Evolutionary conservation across 495 filamentous ascomycete species (phyloP).

Genomic region (Penicillium antarcticum): DNA sequence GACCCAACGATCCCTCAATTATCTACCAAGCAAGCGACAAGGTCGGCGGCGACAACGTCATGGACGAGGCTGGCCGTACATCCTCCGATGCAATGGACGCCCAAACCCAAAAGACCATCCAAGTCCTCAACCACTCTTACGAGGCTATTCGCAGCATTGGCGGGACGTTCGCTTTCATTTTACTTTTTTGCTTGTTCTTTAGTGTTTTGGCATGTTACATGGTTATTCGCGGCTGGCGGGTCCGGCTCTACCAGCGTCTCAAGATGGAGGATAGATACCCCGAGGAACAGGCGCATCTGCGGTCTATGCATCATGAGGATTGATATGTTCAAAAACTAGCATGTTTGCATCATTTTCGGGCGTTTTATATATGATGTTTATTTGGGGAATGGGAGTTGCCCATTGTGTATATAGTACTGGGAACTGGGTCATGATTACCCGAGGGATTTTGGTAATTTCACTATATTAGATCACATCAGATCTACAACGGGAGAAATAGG

Average conservation of each 20-base stretch:
- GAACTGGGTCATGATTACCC: background rate
- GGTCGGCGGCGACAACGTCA: background rate
- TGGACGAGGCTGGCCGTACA: background rate
- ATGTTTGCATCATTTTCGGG: conserved; percentile 3
- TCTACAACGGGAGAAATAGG: too few species aligned
- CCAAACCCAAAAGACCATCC: conserved; percentile 17
- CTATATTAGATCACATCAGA: too few species aligned
- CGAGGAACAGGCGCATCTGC: conserved; percentile 14
- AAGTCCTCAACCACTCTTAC: conserved; percentile 16
- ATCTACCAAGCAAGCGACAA: conserved; percentile 1
- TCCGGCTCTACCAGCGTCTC: conserved; percentile 23
- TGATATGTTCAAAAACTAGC: background rate
- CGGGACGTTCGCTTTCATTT: conserved; percentile 18
- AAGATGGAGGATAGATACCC: conserved; percentile 8
- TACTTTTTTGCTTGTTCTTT: conserved; percentile 20
- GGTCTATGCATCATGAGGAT: conserved; percentile 6
- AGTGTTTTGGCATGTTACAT: conserved; percentile 18
- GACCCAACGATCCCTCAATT: conserved; percentile 15
- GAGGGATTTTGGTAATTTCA: background rate
- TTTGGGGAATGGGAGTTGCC: background rate
- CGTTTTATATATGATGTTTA: conserved; percentile 1
- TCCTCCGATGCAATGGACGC: conserved; percentile 12
- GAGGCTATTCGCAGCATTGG: conserved; percentile 19
- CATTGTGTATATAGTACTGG: conserved; percentile 4
- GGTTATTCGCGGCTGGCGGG: conserved; percentile 27